phyloP scores from a whole-genome alignment of 306 rosid genomes.

The Cicer arietinum region DNA sequence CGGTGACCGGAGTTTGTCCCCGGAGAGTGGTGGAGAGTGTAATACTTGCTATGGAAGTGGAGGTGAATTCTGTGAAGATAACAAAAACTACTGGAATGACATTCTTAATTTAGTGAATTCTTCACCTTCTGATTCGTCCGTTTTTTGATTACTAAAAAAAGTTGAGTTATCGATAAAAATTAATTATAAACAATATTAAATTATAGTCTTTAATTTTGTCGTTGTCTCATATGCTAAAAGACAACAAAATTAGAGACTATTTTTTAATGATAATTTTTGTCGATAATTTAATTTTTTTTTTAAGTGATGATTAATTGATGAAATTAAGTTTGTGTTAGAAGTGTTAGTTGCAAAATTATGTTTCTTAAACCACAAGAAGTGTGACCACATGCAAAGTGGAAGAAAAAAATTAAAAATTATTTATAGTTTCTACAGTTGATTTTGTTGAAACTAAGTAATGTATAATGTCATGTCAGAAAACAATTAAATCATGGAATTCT shows the following conservation, averaged over 20 bases:
- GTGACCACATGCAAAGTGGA: neutral
- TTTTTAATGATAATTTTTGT: neutral
- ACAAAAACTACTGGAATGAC: constrained; percentile 78
- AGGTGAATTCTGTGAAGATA: constrained; percentile 64
- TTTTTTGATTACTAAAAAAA: constrained; percentile 49
- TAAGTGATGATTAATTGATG: neutral
- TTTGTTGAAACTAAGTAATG: neutral
- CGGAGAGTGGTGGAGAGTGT: constrained; percentile 60
- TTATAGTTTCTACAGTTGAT: no score
- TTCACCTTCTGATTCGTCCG: constrained; percentile 76
- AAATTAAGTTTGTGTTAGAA: constrained; percentile 4
- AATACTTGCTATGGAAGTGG: constrained; percentile 44
- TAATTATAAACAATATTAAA: neutral
- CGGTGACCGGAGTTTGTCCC: constrained; percentile 54
- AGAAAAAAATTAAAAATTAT: neutral
- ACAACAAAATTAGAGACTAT: neutral
- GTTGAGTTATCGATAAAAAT: neutral
- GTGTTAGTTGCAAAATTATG: constrained; percentile 1
- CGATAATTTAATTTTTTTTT: neutral
- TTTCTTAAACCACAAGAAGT: constrained; percentile 3
- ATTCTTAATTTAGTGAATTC: constrained; percentile 87
- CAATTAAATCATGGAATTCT: neutral
- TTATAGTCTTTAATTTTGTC: neutral
- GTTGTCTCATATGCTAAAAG: neutral
- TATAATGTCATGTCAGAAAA: constrained; percentile 23